Evolutionary conservation across 2,329 filamentous ascomycete species (phyloP).

Genomic region (Furcasterigmium sp.): DNA sequence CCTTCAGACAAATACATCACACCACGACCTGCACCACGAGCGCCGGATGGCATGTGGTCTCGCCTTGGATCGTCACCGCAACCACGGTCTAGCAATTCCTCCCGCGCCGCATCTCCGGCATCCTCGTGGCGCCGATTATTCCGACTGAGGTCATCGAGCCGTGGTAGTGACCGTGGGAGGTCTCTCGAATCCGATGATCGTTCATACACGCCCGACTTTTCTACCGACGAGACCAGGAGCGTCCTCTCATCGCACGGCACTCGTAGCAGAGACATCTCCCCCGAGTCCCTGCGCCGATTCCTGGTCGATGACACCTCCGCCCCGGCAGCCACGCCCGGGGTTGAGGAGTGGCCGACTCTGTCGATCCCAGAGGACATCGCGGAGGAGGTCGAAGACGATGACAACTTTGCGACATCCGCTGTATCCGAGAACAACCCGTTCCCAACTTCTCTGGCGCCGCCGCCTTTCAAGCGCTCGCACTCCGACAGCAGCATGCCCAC

Average conservation of each 20-base stretch:
- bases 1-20: conserved; percentile 71
- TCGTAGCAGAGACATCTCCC: conserved; percentile 47
- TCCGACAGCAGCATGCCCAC: conserved; percentile 22
- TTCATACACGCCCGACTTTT: conserved; percentile 14
- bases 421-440: conserved; percentile 37
- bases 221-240: conserved; percentile 23
- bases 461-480: conserved; percentile 38
- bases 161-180: conserved; percentile 27
- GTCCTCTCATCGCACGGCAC: conserved; percentile 33
- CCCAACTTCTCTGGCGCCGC: conserved; percentile 45
- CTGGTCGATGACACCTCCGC: conserved; percentile 38
- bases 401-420: conserved; percentile 55
- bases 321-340: conserved; percentile 5
- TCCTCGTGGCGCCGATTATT: conserved; percentile 50
- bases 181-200: conserved; percentile 20
- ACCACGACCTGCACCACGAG: conserved; percentile 45
- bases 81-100: conserved; percentile 23
- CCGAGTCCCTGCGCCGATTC: conserved; percentile 48
- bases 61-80: conserved; percentile 24
- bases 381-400: conserved; percentile 41
- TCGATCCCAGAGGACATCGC: conserved; percentile 29
- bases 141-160: conserved; percentile 30
- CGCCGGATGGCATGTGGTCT: conserved; percentile 34
- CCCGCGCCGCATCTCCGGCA: conserved; percentile 41
- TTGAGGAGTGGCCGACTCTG: conserved; percentile 23